phyloP scores from a whole-genome alignment of 495 filamentous ascomycete genomes.

The Neurospora intermedia region DNA sequence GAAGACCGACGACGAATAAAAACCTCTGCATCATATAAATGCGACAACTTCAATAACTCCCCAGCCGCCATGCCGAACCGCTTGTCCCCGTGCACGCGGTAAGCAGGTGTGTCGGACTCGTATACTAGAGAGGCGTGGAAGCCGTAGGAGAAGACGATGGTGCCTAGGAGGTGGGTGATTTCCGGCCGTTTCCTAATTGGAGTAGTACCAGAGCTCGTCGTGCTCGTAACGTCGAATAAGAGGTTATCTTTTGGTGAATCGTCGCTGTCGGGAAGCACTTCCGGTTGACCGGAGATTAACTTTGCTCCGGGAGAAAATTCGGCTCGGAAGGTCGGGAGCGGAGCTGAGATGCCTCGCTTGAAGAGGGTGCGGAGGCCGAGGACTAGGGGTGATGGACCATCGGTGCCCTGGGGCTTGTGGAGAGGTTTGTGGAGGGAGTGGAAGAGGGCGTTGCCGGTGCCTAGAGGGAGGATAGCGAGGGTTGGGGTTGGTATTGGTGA shows the following conservation, averaged over 20 bases:
- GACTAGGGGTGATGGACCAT: slow-evolving; percentile 25
- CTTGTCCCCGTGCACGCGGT: slow-evolving; percentile 60
- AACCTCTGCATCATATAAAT: slow-evolving; percentile 58
- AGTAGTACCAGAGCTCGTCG: no score
- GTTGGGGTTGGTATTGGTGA: slow-evolving; percentile 30
- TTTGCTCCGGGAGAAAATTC: slow-evolving; percentile 56
- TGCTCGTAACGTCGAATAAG: background rate
- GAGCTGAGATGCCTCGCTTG: slow-evolving; percentile 27
- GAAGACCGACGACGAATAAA: slow-evolving; percentile 15
- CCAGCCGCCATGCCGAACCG: slow-evolving; percentile 77
- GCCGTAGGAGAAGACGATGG: slow-evolving; percentile 78
- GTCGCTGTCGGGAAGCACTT: slow-evolving; percentile 9
- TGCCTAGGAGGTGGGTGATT: slow-evolving; percentile 47
- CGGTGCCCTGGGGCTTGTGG: slow-evolving; percentile 1
- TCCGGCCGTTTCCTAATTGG: background rate
- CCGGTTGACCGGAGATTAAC: slow-evolving; percentile 35
- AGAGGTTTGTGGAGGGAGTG: slow-evolving; percentile 46
- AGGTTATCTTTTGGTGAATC: background rate
- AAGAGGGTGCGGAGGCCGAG: slow-evolving; percentile 49
- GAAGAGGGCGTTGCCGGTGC: slow-evolving; percentile 84
- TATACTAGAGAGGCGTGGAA: slow-evolving; percentile 81
- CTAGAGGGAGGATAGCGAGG: slow-evolving; percentile 61
- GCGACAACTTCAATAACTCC: slow-evolving; percentile 54
- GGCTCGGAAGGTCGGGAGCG: slow-evolving; percentile 46
- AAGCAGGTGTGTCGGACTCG: slow-evolving; percentile 71